Conservation (phyloP, 352 stramenopile species). For the Phytophthora hybrid region DNA sequence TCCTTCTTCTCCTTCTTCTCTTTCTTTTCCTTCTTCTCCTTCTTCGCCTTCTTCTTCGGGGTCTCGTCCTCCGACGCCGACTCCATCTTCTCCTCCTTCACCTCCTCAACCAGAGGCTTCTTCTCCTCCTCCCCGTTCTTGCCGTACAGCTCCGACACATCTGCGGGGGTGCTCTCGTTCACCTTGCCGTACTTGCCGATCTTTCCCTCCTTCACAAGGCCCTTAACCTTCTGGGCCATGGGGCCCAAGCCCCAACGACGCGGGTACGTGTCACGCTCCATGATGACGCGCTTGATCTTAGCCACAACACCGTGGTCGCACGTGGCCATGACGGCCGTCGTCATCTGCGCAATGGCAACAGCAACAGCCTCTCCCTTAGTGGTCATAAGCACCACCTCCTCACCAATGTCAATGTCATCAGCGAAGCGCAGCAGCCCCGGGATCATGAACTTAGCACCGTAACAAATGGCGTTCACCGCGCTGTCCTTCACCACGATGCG, state of each 20-base stretch:
- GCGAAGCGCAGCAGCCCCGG: conserved; percentile 99
- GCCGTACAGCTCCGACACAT: conserved; percentile 81
- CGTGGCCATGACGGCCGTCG: conserved; percentile 99
- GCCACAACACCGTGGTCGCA: conserved; percentile 99
- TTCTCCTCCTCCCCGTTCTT: conserved; percentile 55
- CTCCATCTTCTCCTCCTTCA: conserved; percentile 48
- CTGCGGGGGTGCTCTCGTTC: conserved; percentile 85
- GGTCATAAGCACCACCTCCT: conserved; percentile 99
- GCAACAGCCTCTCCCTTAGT: conserved; percentile 99
- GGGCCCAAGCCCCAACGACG: conserved; percentile 98
- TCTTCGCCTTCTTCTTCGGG: conserved; percentile 60
- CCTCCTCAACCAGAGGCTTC: conserved; percentile 73
- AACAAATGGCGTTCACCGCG: conserved; percentile 99
- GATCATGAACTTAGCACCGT: conserved; percentile 99
- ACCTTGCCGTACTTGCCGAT: conserved; percentile 92
- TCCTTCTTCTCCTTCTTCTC: conserved; percentile 81
- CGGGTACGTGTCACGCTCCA: conserved; percentile 99
- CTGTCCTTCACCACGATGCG: conserved; percentile 99
- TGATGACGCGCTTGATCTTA: conserved; percentile 99
- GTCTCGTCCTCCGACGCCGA: conserved; percentile 60
- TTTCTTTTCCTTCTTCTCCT: conserved; percentile 65
- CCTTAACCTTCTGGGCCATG: conserved; percentile 99
- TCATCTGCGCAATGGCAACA: conserved; percentile 99
- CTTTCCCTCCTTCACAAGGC: conserved; percentile 95
- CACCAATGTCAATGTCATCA: conserved; percentile 98